These are phyloP conservation scores for Primulina eburnea DNA, from an alignment of 257 asterid genomes.

Conservation along the genomic window DNA sequence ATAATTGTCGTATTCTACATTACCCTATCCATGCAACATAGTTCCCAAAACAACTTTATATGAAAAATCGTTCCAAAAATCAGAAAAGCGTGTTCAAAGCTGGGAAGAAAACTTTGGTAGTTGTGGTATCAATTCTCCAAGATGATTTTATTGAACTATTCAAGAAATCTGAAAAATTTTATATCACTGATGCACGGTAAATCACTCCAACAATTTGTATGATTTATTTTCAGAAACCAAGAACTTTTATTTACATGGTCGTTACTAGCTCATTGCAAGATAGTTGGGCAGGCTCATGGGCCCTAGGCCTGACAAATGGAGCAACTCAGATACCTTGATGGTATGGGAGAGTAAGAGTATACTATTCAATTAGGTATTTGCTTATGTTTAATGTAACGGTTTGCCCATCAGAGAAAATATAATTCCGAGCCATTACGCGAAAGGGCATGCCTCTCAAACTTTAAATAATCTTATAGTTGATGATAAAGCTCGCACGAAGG, in stretches of 20 bases:
- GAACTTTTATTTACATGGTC: background rate
- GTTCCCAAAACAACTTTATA: background rate
- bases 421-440: constrained; percentile 4
- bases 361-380: background rate
- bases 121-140: background rate
- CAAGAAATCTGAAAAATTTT: background rate
- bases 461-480: background rate
- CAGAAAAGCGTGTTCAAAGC: background rate
- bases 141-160: background rate
- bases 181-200: too few relatives aligned
- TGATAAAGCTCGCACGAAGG: constrained; percentile 3
- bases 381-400: background rate
- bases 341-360: background rate
- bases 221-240: too few relatives aligned
- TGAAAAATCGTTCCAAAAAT: too few relatives aligned
- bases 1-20: too few relatives aligned
- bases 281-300: background rate
- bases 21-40: too few relatives aligned
- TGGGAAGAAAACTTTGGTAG: background rate
- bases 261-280: background rate
- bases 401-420: background rate
- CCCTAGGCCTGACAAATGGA: background rate
- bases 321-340: constrained; percentile 10
- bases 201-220: background rate
- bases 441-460: constrained; percentile 1